These are phyloP conservation scores for Fusarium lateritium DNA, from an alignment of 2,329 filamentous ascomycete genomes.

Conservation along the genomic window DNA sequence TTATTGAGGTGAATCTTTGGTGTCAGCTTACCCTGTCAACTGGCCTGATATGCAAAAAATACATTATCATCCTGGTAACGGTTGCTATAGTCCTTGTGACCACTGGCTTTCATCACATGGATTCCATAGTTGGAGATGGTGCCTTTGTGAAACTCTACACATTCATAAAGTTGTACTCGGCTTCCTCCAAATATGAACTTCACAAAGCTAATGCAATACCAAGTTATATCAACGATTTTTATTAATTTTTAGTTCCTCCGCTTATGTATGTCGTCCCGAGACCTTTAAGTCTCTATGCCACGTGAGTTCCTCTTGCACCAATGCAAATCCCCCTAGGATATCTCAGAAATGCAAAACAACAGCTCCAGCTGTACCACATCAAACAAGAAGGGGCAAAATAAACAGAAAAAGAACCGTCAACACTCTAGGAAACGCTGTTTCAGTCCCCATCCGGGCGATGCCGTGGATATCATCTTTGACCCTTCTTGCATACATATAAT, in stretches of 20 bases:
- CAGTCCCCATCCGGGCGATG: neutral
- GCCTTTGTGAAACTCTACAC: too few relatives aligned
- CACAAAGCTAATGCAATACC: neutral
- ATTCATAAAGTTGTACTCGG: too few relatives aligned
- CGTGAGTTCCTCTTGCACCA: neutral
- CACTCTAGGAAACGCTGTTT: neutral
- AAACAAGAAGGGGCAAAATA: neutral
- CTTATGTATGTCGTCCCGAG: neutral
- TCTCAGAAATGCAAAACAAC: slow-evolving; percentile 14
- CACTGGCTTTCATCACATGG: neutral
- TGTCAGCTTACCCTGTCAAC: slow-evolving; percentile 17
- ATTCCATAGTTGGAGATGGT: neutral
- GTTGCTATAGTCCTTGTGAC: slow-evolving; percentile 4
- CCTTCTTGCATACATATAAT: neutral
- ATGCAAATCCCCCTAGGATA: slow-evolving; percentile 9
- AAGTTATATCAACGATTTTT: slow-evolving; percentile 4
- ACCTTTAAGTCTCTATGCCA: neutral
- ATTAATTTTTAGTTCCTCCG: slow-evolving; percentile 13
- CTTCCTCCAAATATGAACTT: neutral
- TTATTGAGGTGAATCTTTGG: slow-evolving; percentile 18
- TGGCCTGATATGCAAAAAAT: neutral
- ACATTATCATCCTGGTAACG: neutral
- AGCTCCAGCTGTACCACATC: neutral
- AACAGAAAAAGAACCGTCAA: neutral
- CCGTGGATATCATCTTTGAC: neutral